Evolutionary conservation across 306 rosid species (phyloP), one percentile per base, ranked within the genome.

Genomic region (Cicer bijugum): DNA sequence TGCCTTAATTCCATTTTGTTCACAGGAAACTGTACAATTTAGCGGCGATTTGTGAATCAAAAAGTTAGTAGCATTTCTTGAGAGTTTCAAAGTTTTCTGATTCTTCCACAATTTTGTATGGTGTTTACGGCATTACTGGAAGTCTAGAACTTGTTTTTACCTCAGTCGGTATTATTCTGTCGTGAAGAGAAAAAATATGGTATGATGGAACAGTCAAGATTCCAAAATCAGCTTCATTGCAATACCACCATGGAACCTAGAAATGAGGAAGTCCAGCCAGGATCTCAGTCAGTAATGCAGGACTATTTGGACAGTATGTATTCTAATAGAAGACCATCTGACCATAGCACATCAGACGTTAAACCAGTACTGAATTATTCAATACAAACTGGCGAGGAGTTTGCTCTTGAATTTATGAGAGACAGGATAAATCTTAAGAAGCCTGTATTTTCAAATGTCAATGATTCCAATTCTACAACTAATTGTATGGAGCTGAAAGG

Each of bases 351-450:
- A 56, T 71, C 83, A 37, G 82, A 83, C 37, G 70, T 79, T 58
- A 82, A 84, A 81, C 90, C 90, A 8, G 93, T 84, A 10, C 88
- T 75, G 67, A 84, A 91, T 83, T 88, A 78, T 83, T 91, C 93
- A 67, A 88, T 91, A 76, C 93, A 86, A 81, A 91, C 97, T 3
- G 97, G 93, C 35, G 93, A 91, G 93, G 97, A 91, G 69, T 91
- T 90, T 67, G 77, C 96, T 77, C 85, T 91, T 57, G 93, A 91
- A 75, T 88, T 90, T 75, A 90, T 90, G 91, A 81, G 93, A 71
- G 96, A 90, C 37, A 82, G 92, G 80, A 87, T 87, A 76, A 88
- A 80, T 72, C 79, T 80, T 8, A 66, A 82, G 66, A 89, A 82
- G 48, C 90, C 86, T 6, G 73, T 81, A 51, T 35, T 78, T 76